These are phyloP conservation scores for Telfairia occidentalis DNA, from an alignment of 331 rosid genomes.

Conservation along the genomic window DNA sequence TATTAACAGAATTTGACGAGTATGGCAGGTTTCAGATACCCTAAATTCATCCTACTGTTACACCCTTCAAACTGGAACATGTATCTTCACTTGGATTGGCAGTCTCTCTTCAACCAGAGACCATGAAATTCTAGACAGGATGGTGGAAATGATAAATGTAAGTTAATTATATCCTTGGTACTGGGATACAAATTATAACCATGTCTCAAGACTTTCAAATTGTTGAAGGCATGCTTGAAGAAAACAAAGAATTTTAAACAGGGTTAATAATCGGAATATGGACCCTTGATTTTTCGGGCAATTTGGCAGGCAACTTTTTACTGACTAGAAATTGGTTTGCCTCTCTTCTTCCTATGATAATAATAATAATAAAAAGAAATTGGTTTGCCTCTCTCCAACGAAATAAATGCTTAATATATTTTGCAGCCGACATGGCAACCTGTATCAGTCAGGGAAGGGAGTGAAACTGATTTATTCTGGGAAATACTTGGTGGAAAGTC, in stretches of 20 bases:
- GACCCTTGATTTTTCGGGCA: not conserved
- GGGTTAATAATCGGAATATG: not conserved
- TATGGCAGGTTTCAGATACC: conserved; percentile 60
- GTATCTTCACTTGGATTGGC: conserved; percentile 83
- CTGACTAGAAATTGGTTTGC: not conserved
- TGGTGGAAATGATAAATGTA: conserved; percentile 67
- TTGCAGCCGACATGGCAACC: conserved; percentile 77
- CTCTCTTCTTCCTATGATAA: too few species aligned
- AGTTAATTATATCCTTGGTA: conserved; percentile 20
- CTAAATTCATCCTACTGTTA: conserved; percentile 89
- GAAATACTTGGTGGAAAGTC: conserved; percentile 58
- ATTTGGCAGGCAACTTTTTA: not conserved
- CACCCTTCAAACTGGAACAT: conserved; percentile 57
- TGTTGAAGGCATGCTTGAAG: not conserved
- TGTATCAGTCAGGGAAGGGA: conserved; percentile 82
- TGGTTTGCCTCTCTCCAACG: not conserved
- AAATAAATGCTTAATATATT: conserved; percentile 3
- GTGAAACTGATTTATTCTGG: conserved; percentile 75
- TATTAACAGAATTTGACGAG: not conserved
- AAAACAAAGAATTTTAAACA: not conserved
- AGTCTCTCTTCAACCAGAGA: conserved; percentile 64
- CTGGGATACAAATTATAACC: not conserved
- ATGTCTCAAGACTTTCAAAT: not conserved
- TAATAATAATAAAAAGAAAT: too few species aligned
- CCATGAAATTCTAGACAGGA: conserved; percentile 79